phyloP scores from a whole-genome alignment of 2,329 filamentous ascomycete species.

The Trichoderma sp. region DNA sequence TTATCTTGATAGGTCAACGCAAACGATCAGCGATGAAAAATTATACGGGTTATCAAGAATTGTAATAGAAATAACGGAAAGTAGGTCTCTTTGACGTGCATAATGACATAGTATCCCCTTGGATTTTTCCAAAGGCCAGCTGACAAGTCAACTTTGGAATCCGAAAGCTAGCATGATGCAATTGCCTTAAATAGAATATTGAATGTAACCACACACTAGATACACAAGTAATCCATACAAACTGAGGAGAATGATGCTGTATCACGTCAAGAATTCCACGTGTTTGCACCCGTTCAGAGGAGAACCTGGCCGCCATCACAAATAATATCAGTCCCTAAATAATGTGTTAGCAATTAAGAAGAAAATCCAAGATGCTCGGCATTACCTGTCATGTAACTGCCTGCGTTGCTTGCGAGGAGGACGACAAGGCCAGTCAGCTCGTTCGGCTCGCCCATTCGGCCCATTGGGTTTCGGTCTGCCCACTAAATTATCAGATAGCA shows the following conservation, averaged over 20 bases:
- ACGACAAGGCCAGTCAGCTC: constrained; percentile 64
- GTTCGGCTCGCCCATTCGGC: constrained; percentile 62
- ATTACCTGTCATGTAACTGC: constrained; percentile 64
- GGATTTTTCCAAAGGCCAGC: neutral
- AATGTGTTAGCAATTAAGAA: neutral
- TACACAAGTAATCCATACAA: too few species aligned
- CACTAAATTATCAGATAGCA: constrained; percentile 42
- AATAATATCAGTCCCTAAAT: neutral
- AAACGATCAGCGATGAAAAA: neutral
- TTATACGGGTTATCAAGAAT: neutral
- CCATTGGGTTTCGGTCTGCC: constrained; percentile 59
- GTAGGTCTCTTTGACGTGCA: neutral
- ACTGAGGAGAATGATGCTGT: neutral
- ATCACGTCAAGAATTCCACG: neutral
- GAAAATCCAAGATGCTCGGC: neutral
- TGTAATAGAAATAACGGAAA: neutral
- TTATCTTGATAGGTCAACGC: neutral
- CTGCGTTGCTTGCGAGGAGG: constrained; percentile 57
- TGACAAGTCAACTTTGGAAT: neutral
- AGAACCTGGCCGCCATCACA: neutral
- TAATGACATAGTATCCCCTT: neutral
- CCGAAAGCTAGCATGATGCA: neutral
- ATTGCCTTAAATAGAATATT: neutral
- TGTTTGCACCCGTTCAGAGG: neutral
- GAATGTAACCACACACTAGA: neutral